Conservation (phyloP, 2,329 filamentous ascomycete species). For the Ophiognomonia clavigignenti-juglandacearum region DNA sequence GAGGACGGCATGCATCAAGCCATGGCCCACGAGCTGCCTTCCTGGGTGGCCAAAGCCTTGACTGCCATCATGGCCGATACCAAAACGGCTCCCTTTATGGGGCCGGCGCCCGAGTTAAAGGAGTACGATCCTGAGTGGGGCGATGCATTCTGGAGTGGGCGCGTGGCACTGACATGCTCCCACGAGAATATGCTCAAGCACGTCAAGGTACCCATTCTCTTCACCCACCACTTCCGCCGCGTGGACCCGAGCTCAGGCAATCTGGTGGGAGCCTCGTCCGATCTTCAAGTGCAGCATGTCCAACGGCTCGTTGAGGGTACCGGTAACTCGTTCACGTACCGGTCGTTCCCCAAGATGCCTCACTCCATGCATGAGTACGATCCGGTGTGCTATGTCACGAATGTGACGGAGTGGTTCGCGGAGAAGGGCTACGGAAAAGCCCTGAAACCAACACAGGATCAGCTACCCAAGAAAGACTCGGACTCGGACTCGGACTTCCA, state of each 20-base stretch:
- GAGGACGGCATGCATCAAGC: constrained; percentile 14
- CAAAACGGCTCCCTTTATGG: constrained; percentile 8
- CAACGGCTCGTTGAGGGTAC: constrained; percentile 12
- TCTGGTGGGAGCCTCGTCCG: constrained; percentile 11
- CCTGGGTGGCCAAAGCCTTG: constrained; percentile 12
- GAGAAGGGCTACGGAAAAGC: constrained; percentile 9
- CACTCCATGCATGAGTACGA: constrained; percentile 17
- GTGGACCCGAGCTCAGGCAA: constrained; percentile 10
- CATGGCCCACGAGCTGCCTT: constrained; percentile 14
- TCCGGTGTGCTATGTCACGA: constrained; percentile 13
- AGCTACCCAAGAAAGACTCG: background rate
- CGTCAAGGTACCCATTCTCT: constrained; percentile 16
- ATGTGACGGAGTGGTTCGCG: constrained; percentile 14
- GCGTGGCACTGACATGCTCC: constrained; percentile 11
- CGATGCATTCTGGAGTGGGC: constrained; percentile 11
- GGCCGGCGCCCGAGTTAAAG: constrained; percentile 9
- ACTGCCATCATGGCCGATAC: constrained; percentile 11
- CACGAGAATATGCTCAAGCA: constrained; percentile 18
- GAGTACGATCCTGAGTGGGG: constrained; percentile 19
- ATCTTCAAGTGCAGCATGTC: constrained; percentile 12
- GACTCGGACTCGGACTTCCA: background rate
- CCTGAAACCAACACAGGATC: constrained; percentile 1
- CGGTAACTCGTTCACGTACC: constrained; percentile 14
- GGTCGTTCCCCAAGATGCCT: constrained; percentile 13
- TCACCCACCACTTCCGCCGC: constrained; percentile 17